phyloP scores from a whole-genome alignment of 176 grass and related monocot genomes.

The Eleusine indica region DNA sequence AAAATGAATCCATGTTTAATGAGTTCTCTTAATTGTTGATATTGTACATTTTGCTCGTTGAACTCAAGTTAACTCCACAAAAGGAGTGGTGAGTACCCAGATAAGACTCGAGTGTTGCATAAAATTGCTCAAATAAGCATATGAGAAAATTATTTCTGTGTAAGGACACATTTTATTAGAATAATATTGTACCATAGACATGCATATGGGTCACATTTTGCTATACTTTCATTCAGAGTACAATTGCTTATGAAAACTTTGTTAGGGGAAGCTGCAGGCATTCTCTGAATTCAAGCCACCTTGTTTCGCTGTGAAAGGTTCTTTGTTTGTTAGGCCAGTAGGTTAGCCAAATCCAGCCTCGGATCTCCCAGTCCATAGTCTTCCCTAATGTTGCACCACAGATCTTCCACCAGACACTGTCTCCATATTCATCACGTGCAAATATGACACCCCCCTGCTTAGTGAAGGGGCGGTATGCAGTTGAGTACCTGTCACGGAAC shows the following conservation, averaged over 20 bases:
- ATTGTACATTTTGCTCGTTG: constrained; percentile 34
- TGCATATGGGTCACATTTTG: constrained; percentile 29
- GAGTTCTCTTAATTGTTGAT: constrained; percentile 43
- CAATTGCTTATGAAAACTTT: constrained; percentile 43
- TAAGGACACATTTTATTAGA: constrained; percentile 22
- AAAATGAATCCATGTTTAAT: constrained; percentile 54
- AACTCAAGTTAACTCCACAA: constrained; percentile 41
- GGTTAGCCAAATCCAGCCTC: constrained; percentile 80
- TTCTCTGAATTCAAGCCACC: constrained; percentile 75
- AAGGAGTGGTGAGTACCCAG: constrained; percentile 22
- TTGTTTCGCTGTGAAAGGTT: constrained; percentile 74
- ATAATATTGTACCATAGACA: constrained; percentile 19
- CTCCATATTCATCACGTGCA: constrained; percentile 84
- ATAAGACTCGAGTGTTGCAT: constrained; percentile 22
- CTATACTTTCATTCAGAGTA: constrained; percentile 29
- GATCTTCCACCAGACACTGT: constrained; percentile 86
- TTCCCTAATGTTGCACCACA: constrained; percentile 51
- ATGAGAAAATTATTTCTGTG: constrained; percentile 22
- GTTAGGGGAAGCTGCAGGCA: constrained; percentile 62
- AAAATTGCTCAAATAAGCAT: constrained; percentile 29
- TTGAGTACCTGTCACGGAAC: constrained; percentile 84
- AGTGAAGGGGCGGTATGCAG: constrained; percentile 67
- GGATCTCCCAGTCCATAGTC: constrained; percentile 79
- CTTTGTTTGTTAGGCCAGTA: constrained; percentile 97
- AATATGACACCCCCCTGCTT: constrained; percentile 83